Conservation (phyloP, 2,329 filamentous ascomycete species). For the Lecanoromycetidae sp. region DNA sequence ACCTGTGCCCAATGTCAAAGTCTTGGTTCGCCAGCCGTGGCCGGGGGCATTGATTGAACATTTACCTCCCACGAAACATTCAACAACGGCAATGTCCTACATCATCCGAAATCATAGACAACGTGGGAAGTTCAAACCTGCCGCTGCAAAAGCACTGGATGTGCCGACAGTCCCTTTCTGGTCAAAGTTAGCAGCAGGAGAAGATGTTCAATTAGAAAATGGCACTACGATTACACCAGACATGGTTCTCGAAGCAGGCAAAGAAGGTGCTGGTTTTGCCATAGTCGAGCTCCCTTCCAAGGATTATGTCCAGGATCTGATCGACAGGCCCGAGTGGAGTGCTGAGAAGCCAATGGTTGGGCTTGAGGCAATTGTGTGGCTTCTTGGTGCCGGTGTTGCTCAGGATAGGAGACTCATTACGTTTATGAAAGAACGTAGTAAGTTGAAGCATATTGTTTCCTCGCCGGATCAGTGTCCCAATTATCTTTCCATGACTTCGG, state of each 20-base stretch:
- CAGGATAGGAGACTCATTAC: slow-evolving; percentile 49
- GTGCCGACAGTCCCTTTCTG: slow-evolving; percentile 50
- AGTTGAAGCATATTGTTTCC: slow-evolving; percentile 64
- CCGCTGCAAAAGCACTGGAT: slow-evolving; percentile 52
- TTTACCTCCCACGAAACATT: slow-evolving; percentile 58
- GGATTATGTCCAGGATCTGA: slow-evolving; percentile 57
- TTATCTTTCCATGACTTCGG: slow-evolving; percentile 56
- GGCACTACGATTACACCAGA: slow-evolving; percentile 66
- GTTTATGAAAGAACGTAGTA: slow-evolving; percentile 54
- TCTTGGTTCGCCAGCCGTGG: slow-evolving; percentile 67
- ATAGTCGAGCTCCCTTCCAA: slow-evolving; percentile 65
- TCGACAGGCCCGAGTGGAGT: slow-evolving; percentile 62
- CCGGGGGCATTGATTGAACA: slow-evolving; percentile 52
- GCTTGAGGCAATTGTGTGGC: slow-evolving; percentile 65
- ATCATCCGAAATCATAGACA: slow-evolving; percentile 65
- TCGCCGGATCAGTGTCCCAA: slow-evolving; percentile 65
- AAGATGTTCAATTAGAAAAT: slow-evolving; percentile 50
- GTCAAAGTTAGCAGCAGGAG: slow-evolving; percentile 48
- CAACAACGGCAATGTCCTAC: slow-evolving; percentile 65
- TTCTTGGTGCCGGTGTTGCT: slow-evolving; percentile 57
- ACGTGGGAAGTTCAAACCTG: slow-evolving; percentile 66
- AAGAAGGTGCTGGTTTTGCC: slow-evolving; percentile 60
- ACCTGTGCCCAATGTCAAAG: slow-evolving; percentile 50
- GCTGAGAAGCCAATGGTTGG: slow-evolving; percentile 52
- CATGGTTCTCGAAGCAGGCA: slow-evolving; percentile 63